Conservation (phyloP, 2,329 filamentous ascomycete species). For the Domatiomyces globalis region DNA sequence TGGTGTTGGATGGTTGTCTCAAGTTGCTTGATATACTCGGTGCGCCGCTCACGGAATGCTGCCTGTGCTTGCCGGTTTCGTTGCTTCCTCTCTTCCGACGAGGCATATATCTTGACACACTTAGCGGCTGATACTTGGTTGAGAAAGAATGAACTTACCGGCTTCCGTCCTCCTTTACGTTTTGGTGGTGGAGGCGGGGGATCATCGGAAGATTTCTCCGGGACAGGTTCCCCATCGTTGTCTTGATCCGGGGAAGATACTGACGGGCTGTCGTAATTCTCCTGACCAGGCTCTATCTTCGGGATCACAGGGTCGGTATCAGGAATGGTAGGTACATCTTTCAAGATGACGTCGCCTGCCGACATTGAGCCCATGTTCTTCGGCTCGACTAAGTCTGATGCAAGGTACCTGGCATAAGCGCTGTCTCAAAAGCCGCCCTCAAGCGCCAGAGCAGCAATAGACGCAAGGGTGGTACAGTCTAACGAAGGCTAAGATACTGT, state of each 20-base stretch:
- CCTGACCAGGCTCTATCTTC: slow-evolving; percentile 29
- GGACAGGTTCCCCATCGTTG: slow-evolving; percentile 20
- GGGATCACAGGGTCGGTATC: slow-evolving; percentile 28
- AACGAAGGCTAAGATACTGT: slow-evolving; percentile 5
- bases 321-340: slow-evolving; percentile 21
- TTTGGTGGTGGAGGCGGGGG: slow-evolving; percentile 51
- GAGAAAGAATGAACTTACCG: slow-evolving; percentile 46
- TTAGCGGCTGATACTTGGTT: slow-evolving; percentile 6
- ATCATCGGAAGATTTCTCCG: slow-evolving; percentile 22
- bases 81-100: slow-evolving; percentile 95
- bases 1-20: slow-evolving; percentile 95
- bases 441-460: neutral
- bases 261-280: slow-evolving; percentile 31
- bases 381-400: slow-evolving; percentile 16
- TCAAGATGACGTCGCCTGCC: slow-evolving; percentile 25
- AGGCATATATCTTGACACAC: slow-evolving; percentile 75
- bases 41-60: slow-evolving; percentile 88
- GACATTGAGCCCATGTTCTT: slow-evolving; percentile 32
- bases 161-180: slow-evolving; percentile 93
- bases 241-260: slow-evolving; percentile 34
- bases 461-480: slow-evolving; percentile 2
- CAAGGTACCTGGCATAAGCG: slow-evolving; percentile 19
- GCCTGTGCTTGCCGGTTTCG: slow-evolving; percentile 94
- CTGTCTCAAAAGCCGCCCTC: slow-evolving; percentile 1
- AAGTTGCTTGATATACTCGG: slow-evolving; percentile 98